Conservation (phyloP, 345 rosid species). For the Eucalyptus curtisii region DNA sequence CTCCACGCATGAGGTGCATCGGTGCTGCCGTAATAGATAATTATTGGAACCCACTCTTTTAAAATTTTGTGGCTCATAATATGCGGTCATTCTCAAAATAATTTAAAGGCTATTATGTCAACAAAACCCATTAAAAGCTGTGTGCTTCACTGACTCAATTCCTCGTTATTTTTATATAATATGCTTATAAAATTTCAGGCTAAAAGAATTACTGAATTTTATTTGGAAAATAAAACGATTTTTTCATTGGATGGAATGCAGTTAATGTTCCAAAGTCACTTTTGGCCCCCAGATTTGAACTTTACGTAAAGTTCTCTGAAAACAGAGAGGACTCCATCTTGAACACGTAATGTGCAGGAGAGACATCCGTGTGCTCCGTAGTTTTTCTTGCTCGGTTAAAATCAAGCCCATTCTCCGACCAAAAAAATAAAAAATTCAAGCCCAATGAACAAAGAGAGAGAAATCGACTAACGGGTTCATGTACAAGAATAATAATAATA, state of each 20-base stretch:
- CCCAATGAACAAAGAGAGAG: background rate
- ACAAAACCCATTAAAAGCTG: rapidly evolving
- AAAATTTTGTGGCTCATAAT: too few species aligned
- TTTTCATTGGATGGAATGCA: background rate
- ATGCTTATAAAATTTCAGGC: background rate
- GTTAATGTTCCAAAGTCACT: background rate
- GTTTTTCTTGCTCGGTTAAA: background rate
- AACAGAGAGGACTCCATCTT: background rate
- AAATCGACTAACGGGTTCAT: background rate
- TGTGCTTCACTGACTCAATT: background rate
- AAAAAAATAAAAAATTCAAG: too few species aligned
- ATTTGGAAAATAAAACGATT: background rate
- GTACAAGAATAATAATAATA: background rate
- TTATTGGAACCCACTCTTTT: rapidly evolving
- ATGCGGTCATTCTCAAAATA: rapidly evolving
- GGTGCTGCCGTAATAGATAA: constrained; percentile 22
- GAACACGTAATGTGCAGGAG: background rate
- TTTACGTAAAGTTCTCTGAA: background rate
- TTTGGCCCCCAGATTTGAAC: background rate
- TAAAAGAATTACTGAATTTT: too few species aligned
- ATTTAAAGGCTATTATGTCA: rapidly evolving
- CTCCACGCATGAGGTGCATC: constrained; percentile 13
- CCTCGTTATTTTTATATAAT: background rate
- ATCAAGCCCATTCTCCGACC: background rate
- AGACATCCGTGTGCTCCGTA: background rate